Percentiles rank a stretch among this genome's conserved stretches.
phyloP scores from a whole-genome alignment of 345 rosid species.

The Physaria fendleri region DNA sequence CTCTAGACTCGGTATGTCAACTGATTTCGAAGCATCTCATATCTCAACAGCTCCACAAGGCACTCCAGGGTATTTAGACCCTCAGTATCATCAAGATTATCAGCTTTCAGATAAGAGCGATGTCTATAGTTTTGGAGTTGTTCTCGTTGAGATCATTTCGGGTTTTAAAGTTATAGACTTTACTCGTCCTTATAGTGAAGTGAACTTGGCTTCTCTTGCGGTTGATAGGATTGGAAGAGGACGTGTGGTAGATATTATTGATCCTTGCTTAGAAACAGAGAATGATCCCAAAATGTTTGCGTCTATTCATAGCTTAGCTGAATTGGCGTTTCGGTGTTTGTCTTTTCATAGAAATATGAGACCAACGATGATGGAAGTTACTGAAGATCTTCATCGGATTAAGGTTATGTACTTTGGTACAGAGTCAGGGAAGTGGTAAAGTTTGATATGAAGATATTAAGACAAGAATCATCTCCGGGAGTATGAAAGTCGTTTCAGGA shows the following conservation, averaged over 20 bases:
- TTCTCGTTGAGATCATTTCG: conserved; percentile 59
- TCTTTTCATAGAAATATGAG: conserved; percentile 61
- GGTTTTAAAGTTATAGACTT: conserved; percentile 61
- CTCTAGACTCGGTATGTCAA: conserved; percentile 63
- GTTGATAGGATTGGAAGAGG: conserved; percentile 52
- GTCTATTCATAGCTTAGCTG: conserved; percentile 47
- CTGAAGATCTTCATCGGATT: conserved; percentile 44
- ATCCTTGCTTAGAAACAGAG: conserved; percentile 37
- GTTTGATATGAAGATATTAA: not conserved
- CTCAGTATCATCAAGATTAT: conserved; percentile 78
- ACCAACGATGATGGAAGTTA: conserved; percentile 61
- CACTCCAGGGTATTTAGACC: conserved; percentile 86
- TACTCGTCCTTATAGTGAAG: conserved; percentile 42
- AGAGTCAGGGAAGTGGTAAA: not conserved
- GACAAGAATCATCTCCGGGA: not conserved
- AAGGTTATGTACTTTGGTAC: conserved; percentile 18
- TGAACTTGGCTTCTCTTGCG: conserved; percentile 57
- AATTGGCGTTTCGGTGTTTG: conserved; percentile 71
- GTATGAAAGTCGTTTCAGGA: not conserved
- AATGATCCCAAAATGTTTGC: conserved; percentile 38
- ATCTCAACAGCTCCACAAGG: conserved; percentile 94
- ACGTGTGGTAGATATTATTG: conserved; percentile 47
- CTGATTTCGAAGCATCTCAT: conserved; percentile 49
- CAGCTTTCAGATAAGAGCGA: conserved; percentile 86
- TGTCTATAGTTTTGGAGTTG: conserved; percentile 77